These are phyloP conservation scores for Nematodospora anomalae DNA, from an alignment of 1,139 yeast species.

Conservation along the genomic window DNA sequence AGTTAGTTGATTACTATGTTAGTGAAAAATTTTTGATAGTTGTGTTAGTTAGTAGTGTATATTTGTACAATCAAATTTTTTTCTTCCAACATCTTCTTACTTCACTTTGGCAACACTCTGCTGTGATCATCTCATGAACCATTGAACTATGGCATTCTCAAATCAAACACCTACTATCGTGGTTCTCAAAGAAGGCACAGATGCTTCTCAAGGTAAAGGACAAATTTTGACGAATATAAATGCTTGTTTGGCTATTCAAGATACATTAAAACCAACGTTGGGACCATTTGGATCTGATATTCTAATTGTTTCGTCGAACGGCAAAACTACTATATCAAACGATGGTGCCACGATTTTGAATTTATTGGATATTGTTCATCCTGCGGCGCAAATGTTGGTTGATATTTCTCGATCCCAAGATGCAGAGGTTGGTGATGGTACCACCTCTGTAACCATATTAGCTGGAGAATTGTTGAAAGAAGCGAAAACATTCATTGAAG, in stretches of 20 bases:
- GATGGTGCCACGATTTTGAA: constrained; percentile 97
- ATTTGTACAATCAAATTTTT: background rate
- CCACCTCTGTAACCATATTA: constrained; percentile 89
- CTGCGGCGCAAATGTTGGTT: constrained; percentile 94
- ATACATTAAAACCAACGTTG: constrained; percentile 87
- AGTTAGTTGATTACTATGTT: constrained; percentile 1
- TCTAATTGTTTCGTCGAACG: constrained; percentile 76
- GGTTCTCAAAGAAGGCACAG: constrained; percentile 97
- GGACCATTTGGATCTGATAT: constrained; percentile 98
- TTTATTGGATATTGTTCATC: constrained; percentile 92
- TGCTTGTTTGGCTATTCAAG: constrained; percentile 97
- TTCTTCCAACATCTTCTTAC: constrained; percentile 6
- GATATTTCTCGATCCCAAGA: constrained; percentile 97
- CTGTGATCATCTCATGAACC: background rate
- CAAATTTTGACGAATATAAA: constrained; percentile 93
- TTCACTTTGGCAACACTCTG: background rate
- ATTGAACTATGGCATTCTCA: constrained; percentile 68
- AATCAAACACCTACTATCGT: constrained; percentile 96
- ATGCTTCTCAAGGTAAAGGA: constrained; percentile 93
- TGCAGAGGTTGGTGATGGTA: constrained; percentile 99
- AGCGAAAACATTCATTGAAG: constrained; percentile 87
- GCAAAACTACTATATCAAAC: constrained; percentile 91
- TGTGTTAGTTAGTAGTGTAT: constrained; percentile 3
- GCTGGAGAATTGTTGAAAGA: constrained; percentile 96
- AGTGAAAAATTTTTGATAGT: constrained; percentile 5